Conservation (phyloP, 148 eudicot genomes). For the Nepenthes gracilis region DNA sequence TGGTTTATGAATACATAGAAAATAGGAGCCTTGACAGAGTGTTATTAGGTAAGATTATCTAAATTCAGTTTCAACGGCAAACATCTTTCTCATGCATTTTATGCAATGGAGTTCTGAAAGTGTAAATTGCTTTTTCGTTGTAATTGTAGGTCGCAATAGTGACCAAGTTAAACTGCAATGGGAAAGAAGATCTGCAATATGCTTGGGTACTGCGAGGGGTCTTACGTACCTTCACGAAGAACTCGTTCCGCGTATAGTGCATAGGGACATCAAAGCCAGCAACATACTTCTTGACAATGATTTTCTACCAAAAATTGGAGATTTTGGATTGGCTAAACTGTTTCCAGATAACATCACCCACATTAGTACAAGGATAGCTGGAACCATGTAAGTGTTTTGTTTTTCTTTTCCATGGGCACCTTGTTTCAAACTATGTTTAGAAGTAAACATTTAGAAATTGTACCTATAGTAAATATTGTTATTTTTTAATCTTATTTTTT, state of each 20-base stretch:
- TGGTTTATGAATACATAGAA: conserved; percentile 74
- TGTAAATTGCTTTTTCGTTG: not conserved
- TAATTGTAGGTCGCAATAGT: conserved; percentile 44
- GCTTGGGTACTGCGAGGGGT: conserved; percentile 71
- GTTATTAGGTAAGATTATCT: conserved; percentile 48
- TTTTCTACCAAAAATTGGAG: conserved; percentile 76
- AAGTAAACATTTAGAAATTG: too few species aligned
- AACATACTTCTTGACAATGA: conserved; percentile 73
- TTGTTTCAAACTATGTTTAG: too few species aligned
- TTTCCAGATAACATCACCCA: conserved; percentile 90
- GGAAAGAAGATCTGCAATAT: conserved; percentile 65
- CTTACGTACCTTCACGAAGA: conserved; percentile 91
- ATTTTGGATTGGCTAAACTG: conserved; percentile 95
- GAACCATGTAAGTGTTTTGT: conserved; percentile 63
- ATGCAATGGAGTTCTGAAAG: not conserved
- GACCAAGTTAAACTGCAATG: conserved; percentile 47
- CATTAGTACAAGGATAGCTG: conserved; percentile 82
- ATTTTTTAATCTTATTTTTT: too few species aligned
- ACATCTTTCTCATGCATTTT: not conserved
- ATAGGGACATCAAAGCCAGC: conserved; percentile 93
- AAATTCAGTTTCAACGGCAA: not conserved
- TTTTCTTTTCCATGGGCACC: not conserved
- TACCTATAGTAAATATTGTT: too few species aligned
- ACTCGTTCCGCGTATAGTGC: conserved; percentile 84
- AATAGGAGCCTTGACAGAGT: conserved; percentile 82